A percentile compares a stretch with the other conserved stretches of the same genome.
Conservation (phyloP, 108 stramenopile genomes). For the Pseudonitzschia delicatissima region DNA sequence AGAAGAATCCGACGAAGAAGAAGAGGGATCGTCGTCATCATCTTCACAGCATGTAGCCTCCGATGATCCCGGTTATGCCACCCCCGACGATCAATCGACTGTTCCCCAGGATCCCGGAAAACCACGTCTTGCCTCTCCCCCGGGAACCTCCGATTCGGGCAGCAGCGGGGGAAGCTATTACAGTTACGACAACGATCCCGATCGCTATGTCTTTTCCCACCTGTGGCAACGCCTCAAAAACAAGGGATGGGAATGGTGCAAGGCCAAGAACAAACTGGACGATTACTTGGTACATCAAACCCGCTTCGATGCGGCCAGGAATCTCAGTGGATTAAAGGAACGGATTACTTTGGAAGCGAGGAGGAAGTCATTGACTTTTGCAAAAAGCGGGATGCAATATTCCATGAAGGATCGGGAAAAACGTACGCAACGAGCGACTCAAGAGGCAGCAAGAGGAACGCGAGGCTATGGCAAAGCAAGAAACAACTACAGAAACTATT, state of each 20-base stretch:
- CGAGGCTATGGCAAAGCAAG: neutral
- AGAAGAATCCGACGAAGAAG: neutral
- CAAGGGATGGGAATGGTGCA: conserved; percentile 3
- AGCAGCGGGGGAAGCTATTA: neutral
- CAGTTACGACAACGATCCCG: neutral
- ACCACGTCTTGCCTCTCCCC: neutral
- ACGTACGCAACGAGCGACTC: neutral
- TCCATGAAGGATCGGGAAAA: neutral
- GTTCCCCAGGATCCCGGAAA: conserved; percentile 15
- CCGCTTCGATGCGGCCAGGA: conserved; percentile 7
- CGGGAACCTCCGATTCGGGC: neutral
- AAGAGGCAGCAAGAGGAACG: neutral
- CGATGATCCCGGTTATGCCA: conserved; percentile 4
- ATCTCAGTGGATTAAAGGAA: neutral
- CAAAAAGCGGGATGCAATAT: neutral
- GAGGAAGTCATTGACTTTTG: conserved; percentile 8
- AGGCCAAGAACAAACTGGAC: conserved; percentile 9
- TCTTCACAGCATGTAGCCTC: neutral
- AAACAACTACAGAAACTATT: neutral
- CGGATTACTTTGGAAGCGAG: conserved; percentile 2
- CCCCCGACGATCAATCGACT: conserved; percentile 11
- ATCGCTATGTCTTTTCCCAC: neutral
- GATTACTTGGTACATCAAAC: conserved; percentile 10
- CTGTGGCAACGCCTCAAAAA: neutral
- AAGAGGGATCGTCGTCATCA: neutral